Evolutionary conservation across 1,284 basidiomycete genomes (phyloP).

Genomic region (Sanghuangporus weigelae): DNA sequence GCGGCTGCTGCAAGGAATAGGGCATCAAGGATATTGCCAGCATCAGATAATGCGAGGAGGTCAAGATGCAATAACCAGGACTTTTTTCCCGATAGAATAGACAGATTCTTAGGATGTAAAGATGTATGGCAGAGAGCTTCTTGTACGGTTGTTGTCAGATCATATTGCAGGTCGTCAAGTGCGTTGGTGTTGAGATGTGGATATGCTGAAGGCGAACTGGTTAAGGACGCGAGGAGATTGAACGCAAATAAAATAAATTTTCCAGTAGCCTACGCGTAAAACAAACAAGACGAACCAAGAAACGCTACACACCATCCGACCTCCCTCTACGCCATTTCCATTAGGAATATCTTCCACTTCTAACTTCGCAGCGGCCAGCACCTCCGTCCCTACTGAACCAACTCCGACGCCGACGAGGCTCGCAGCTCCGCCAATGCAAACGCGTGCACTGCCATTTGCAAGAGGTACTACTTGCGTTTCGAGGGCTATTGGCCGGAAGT

Average conservation of each 20-base stretch:
- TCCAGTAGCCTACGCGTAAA: background rate
- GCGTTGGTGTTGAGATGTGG: constrained; percentile 55
- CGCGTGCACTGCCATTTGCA: constrained; percentile 72
- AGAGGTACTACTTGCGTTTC: constrained; percentile 71
- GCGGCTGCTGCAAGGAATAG: constrained; percentile 72
- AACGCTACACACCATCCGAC: constrained; percentile 59
- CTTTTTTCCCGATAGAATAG: constrained; percentile 58
- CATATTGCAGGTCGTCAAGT: constrained; percentile 68
- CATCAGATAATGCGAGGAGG: constrained; percentile 60
- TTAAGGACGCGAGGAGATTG: background rate
- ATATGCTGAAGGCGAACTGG: constrained; percentile 73
- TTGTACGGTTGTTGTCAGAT: constrained; percentile 54
- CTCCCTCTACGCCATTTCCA: constrained; percentile 47
- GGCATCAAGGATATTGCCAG: constrained; percentile 69
- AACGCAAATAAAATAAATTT: background rate
- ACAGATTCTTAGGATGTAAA: constrained; percentile 54
- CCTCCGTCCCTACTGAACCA: constrained; percentile 45
- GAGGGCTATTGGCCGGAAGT: constrained; percentile 63
- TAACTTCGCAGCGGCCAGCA: constrained; percentile 65
- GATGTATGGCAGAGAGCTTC: constrained; percentile 57
- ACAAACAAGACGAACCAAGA: constrained; percentile 54
- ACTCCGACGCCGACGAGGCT: constrained; percentile 45
- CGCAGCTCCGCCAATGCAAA: constrained; percentile 55
- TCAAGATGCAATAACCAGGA: constrained; percentile 69
- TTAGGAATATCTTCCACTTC: constrained; percentile 54